Evolutionary conservation across 2,329 filamentous ascomycete species (phyloP), one percentile per base, ranked within the genome.

Genomic region (Teratosphaeriaceae sp.): DNA sequence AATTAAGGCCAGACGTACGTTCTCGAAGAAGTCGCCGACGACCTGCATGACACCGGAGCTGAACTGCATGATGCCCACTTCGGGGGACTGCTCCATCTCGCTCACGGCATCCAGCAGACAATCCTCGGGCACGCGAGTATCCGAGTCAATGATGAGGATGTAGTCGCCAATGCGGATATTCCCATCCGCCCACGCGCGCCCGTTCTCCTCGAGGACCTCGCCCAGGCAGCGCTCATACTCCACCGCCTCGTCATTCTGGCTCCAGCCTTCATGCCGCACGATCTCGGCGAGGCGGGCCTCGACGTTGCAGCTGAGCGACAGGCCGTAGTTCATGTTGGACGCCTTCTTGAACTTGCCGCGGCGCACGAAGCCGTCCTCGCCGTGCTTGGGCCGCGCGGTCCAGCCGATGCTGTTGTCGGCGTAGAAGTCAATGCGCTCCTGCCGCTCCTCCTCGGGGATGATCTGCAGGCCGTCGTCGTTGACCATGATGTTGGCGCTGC

Each of bases 31-130:
- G 41, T 75, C 80, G 54, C 78, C 69, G 1, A 80, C 77, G 8
- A 88, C 81, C 52, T 88, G 80, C 83, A 88, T 88, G 46, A 88
- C 83, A 20, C 82, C 82, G 5, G 82, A 85, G 0, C 76, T 75
- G 64, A 83, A 84, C 59, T 87, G 83, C 44, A 86, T 71, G 53
- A 87, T 84, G 15, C 76, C 83, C 1, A 85, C 80, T 53, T 85
- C 77, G 0, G 80, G 82, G 12, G 74, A 81, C 49, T 77, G 70
- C 50, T 82, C 78, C 81, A 87, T 85, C 60, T 86, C 83, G 13
- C 74, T 76, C 15, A 79, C 81, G n/a, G 78, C 80, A 49, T 84
- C 79, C 7, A 86, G 67, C 11, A 86, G 69, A 49, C 80, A 85
- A 53, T 86, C 81, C 0, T 69, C 63, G 0, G 83, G 82, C 2